Percentiles rank a stretch among this genome's conserved stretches.
Conservation (phyloP, 441 rosid species). For the Gossypium aridum region DNA sequence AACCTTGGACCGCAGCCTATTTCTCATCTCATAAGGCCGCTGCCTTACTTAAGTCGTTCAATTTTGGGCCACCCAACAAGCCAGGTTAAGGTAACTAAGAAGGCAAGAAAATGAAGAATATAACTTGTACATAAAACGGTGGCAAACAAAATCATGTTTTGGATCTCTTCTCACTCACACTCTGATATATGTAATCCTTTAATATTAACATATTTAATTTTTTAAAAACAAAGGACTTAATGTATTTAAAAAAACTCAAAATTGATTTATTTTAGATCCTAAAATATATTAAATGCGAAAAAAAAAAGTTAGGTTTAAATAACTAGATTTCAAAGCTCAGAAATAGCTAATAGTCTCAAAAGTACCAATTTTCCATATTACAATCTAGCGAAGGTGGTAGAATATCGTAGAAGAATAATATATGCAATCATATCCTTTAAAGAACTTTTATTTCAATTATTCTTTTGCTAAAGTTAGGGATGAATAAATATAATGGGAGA, state of each 20-base stretch:
- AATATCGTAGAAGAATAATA: neutral
- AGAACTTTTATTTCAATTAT: neutral
- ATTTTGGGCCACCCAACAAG: neutral
- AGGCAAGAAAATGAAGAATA: neutral
- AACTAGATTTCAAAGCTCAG: neutral
- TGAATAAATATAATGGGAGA: neutral
- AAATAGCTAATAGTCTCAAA: neutral
- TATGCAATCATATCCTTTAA: neutral
- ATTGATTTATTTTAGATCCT: no score
- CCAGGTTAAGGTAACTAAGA: neutral
- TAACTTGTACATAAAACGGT: neutral
- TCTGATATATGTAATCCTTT: neutral
- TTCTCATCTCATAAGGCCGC: neutral
- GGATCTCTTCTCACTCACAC: neutral
- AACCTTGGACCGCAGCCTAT: neutral
- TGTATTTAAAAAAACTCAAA: neutral
- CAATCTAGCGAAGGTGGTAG: neutral
- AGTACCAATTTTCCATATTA: neutral
- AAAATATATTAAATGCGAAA: no score
- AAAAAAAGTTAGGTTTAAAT: no score
- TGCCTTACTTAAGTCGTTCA: neutral
- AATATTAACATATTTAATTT: no score
- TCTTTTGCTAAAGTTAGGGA: neutral
- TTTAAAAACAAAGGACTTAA: no score
- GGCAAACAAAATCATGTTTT: neutral